Conservation (phyloP, 2,329 filamentous ascomycete genomes). For the Fusarium sterilihyphosum region DNA sequence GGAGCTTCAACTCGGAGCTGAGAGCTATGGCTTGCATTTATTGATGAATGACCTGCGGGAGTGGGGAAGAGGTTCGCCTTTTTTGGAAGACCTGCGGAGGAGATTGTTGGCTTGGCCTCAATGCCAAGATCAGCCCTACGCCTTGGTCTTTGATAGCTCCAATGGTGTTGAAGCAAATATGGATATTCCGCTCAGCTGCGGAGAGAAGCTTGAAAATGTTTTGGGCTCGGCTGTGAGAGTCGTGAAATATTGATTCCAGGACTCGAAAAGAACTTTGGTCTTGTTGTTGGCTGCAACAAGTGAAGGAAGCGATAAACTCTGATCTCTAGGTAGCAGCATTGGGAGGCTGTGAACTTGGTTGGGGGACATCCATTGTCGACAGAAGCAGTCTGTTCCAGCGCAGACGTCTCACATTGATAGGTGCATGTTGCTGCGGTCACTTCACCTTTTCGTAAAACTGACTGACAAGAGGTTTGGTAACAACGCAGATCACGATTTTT, state of each 20-base stretch:
- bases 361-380: accelerated
- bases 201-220: not conserved
- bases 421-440: not conserved
- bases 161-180: not conserved
- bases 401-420: not conserved
- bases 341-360: no score
- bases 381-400: not conserved
- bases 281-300: not conserved
- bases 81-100: not conserved
- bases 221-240: not conserved
- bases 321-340: accelerated
- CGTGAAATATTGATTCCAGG: not conserved
- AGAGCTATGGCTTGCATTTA: not conserved
- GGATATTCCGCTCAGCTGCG: not conserved
- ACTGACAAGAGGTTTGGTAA: accelerated
- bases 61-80: not conserved
- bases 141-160: not conserved
- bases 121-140: not conserved
- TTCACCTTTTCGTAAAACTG: not conserved
- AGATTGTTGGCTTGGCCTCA: not conserved
- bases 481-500: accelerated
- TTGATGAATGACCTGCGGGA: not conserved
- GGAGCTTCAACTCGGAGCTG: not conserved
- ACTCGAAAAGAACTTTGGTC: not conserved
- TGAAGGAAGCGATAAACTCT: not conserved